A percentile compares a stretch with the other conserved stretches of the same genome.
Evolutionary conservation across 495 filamentous ascomycete genomes (phyloP).

Genomic region (Sporormia fimetaria): DNA sequence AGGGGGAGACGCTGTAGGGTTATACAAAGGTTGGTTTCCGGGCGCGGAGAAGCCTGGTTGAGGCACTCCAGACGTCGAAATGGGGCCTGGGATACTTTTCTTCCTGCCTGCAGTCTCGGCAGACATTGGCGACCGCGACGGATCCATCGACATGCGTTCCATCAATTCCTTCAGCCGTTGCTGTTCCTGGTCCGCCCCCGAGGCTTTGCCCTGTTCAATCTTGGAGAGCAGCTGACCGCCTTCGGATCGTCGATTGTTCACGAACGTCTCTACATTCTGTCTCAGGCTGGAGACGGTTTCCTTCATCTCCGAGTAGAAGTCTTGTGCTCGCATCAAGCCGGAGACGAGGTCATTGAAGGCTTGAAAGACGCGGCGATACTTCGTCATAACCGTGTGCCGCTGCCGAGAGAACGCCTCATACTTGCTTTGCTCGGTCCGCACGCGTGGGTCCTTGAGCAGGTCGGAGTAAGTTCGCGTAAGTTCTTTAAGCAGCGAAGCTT

Average conservation of each 20-base stretch:
- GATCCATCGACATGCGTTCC: constrained; percentile 86
- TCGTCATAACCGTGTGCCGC: constrained; percentile 65
- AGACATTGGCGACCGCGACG: constrained; percentile 37
- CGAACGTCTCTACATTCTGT: constrained; percentile 94
- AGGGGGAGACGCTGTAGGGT: constrained; percentile 30
- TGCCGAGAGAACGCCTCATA: constrained; percentile 83
- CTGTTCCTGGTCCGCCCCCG: constrained; percentile 67
- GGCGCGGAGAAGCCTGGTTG: constrained; percentile 1
- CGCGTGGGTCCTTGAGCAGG: constrained; percentile 86
- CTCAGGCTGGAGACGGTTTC: constrained; percentile 90
- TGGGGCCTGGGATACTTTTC: constrained; percentile 34
- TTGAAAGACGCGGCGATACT: constrained; percentile 85
- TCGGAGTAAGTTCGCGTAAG: constrained; percentile 78
- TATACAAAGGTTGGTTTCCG: constrained; percentile 30
- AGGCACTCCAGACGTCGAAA: constrained; percentile 24
- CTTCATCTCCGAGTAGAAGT: constrained; percentile 90
- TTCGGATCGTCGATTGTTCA: constrained; percentile 85
- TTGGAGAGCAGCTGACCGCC: constrained; percentile 77
- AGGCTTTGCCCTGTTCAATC: constrained; percentile 70
- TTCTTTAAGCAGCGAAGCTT: constrained; percentile 87
- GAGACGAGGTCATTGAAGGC: constrained; percentile 84
- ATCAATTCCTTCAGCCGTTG: constrained; percentile 79
- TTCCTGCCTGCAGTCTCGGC: constrained; percentile 19
- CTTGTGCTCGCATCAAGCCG: constrained; percentile 72
- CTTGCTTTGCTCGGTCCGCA: constrained; percentile 84